Conservation (phyloP, 2,329 filamentous ascomycete species). For the Coniochaeta sp. region DNA sequence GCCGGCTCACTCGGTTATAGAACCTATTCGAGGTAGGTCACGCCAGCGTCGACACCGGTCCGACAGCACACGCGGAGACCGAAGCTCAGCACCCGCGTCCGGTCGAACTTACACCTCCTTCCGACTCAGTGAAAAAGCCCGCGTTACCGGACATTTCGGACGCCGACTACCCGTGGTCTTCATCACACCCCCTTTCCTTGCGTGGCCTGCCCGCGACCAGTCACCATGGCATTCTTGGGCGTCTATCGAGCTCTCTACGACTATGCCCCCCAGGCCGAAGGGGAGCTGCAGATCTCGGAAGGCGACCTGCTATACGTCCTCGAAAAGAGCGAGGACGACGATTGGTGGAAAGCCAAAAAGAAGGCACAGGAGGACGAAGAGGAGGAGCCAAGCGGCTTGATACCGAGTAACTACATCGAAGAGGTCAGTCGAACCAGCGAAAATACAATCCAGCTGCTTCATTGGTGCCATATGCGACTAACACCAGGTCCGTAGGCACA, state of each 20-base stretch:
- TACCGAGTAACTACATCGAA: conserved; percentile 93
- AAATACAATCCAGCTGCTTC: conserved; percentile 1
- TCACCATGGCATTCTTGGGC: conserved; percentile 79
- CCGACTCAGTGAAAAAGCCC: not conserved
- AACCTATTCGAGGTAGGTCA: not conserved
- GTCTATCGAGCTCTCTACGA: conserved; percentile 90
- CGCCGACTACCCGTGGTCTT: not conserved
- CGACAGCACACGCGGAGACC: not conserved
- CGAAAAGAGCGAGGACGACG: conserved; percentile 68
- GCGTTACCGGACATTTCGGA: not conserved
- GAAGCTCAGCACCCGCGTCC: not conserved
- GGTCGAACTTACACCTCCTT: not conserved
- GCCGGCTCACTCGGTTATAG: not conserved
- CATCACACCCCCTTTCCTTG: not conserved
- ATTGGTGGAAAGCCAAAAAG: conserved; percentile 98
- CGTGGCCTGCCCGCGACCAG: not conserved
- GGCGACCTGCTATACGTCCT: conserved; percentile 85
- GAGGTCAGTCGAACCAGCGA: conserved; percentile 58
- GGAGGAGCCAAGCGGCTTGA: conserved; percentile 81
- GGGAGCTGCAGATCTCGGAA: conserved; percentile 77
- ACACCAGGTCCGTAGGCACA: conserved; percentile 35
- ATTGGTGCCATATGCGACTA: not conserved
- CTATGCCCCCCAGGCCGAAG: conserved; percentile 79
- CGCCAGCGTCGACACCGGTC: not conserved
- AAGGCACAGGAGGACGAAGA: conserved; percentile 76